These are phyloP conservation scores for Fraxinus platypoda DNA, from an alignment of 305 asterid genomes.

Conservation along the genomic window DNA sequence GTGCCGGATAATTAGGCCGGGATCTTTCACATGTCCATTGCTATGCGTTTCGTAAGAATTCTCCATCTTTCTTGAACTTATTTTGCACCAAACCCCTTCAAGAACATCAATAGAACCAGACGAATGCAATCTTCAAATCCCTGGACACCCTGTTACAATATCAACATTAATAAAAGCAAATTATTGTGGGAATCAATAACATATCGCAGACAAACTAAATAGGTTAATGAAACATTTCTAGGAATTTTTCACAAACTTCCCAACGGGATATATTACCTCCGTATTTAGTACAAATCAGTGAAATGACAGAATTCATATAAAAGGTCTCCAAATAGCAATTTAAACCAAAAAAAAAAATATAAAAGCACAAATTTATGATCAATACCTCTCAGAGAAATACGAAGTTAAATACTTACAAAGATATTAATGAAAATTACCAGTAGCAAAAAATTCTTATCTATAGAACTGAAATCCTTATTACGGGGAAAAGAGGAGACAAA, in stretches of 20 bases:
- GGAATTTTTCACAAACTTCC: not conserved
- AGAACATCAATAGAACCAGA: slow-evolving; percentile 25
- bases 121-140: not conserved
- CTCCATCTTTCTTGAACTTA: slow-evolving; percentile 50
- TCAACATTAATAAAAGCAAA: not conserved
- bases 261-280: not conserved
- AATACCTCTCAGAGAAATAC: slow-evolving; percentile 22
- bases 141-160: slow-evolving; percentile 15
- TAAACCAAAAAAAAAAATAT: not conserved
- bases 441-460: slow-evolving; percentile 22
- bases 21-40: slow-evolving; percentile 53
- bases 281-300: not conserved
- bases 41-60: slow-evolving; percentile 39
- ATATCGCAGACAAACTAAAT: not conserved
- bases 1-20: slow-evolving; percentile 51
- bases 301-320: not conserved
- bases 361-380: slow-evolving; percentile 9
- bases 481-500: slow-evolving; percentile 27
- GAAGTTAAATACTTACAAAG: slow-evolving; percentile 16
- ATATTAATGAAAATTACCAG: slow-evolving; percentile 18
- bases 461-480: slow-evolving; percentile 37
- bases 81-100: slow-evolving; percentile 29
- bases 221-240: not conserved
- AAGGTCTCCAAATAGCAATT: not conserved
- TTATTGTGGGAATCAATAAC: not conserved